Evolutionary conservation across 208 protist species (phyloP).

Genomic region (Crithidia mellificae): DNA sequence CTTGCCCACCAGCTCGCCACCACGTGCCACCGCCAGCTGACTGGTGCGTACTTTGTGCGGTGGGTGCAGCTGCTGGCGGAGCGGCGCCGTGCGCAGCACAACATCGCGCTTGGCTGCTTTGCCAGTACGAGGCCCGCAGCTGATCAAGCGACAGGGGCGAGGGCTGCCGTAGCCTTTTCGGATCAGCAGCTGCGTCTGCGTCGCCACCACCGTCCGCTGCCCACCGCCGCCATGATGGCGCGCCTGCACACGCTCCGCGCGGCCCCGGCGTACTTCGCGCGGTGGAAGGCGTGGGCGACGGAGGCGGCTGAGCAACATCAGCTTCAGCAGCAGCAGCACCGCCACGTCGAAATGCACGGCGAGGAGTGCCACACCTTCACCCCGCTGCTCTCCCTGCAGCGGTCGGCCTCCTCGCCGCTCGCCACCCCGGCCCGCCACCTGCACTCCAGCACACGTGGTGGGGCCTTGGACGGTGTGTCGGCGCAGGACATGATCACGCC

Average conservation of each 20-base stretch:
- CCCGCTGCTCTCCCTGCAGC: slow-evolving; percentile 7
- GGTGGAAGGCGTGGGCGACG: slow-evolving; percentile 32
- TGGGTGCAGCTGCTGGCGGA: slow-evolving; percentile 29
- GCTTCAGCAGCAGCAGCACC: neutral
- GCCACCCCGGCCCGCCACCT: slow-evolving; percentile 11
- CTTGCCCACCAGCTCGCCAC: slow-evolving; percentile 13
- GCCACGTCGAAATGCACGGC: too few species aligned
- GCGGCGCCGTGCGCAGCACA: slow-evolving; percentile 4
- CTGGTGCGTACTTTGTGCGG: slow-evolving; percentile 30
- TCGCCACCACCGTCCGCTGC: slow-evolving; percentile 11
- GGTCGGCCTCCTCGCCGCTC: slow-evolving; percentile 4
- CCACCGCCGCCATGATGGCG: slow-evolving; percentile 46
- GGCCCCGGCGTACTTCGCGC: slow-evolving; percentile 18
- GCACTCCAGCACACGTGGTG: neutral
- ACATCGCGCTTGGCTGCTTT: slow-evolving; percentile 21
- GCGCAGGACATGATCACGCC: slow-evolving; percentile 12
- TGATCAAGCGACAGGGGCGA: neutral
- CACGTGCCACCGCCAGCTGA: neutral
- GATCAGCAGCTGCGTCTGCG: too few species aligned
- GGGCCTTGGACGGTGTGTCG: neutral
- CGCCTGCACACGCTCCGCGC: slow-evolving; percentile 19
- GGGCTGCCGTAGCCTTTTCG: neutral
- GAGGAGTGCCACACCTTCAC: neutral
- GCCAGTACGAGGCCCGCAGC: neutral
- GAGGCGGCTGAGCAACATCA: neutral